Base-by-base conservation (phyloP, 73 alveolate genomes). In the Durusdinium trenchii region DNA sequence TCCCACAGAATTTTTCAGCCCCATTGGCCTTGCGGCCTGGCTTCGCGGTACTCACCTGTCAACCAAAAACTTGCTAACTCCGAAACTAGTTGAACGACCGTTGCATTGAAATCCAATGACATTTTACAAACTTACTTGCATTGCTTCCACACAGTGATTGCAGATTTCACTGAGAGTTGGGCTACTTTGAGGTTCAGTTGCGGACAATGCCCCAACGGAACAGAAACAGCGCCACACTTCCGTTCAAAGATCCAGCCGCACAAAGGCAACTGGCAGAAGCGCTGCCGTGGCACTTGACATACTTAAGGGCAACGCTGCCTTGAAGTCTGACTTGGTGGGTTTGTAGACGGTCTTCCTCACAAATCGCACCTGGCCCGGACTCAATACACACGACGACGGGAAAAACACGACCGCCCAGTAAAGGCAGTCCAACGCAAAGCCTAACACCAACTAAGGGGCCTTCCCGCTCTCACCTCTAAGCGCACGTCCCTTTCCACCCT, bases 21-120 rank as follows among this genome's bases (percentile, higher is more conserved):
- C 78, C 78, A 64, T 64, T 64, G 78, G 78, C 42, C 78, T 64
- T 64, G 78, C 20, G 78, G 78, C 78, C 78, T 14, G 78, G 78
- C 38, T 64, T 64, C 42, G 38, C 78, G 42, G 20, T 5, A 23
- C 78, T 64, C 42, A 64, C 78, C 78, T 64, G n/a, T n/a, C n/a
- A n/a, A n/a, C n/a, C n/a, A n/a, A n/a, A n/a, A n/a, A n/a, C n/a
- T n/a, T n/a, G n/a, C n/a, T n/a, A 23, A 26, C 43, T 40, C 42
- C 16, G 42, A 9, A 7, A 9, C 38, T 9, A 26, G 42, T 14
- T 26, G 38, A 7, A 7, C 16, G 38, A 64, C 42, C 20, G 20
- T 35, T 9, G 78, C 78, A 64, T 23, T 23, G 78, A 64, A 64
- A 5, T 40, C 5, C 16, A 7, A 64, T 64, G n/a, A n/a, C n/a